A percentile compares a stretch with the other conserved stretches of the same genome.
phyloP scores from a whole-genome alignment of 2,329 filamentous ascomycete genomes.

The Hymenoscyphus fraxineus region DNA sequence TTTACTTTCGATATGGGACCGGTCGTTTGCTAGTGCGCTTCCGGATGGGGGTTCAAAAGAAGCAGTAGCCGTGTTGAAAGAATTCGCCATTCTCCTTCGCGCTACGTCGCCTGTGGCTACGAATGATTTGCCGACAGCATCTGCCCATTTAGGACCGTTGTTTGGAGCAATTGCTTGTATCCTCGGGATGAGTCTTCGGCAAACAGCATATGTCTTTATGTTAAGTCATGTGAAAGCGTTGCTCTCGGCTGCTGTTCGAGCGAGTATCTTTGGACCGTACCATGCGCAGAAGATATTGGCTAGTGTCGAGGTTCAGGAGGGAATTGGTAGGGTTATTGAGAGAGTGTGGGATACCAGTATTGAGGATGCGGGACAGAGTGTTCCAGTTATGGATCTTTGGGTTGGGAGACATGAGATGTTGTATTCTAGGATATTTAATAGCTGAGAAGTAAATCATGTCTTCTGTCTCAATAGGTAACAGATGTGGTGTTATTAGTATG shows the following conservation, averaged over 20 bases:
- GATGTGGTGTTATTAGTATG: not conserved
- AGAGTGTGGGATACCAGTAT: constrained; percentile 56
- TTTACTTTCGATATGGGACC: constrained; percentile 71
- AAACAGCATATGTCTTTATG: constrained; percentile 72
- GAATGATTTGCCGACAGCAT: constrained; percentile 41
- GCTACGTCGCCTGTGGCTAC: constrained; percentile 21
- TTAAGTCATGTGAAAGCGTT: constrained; percentile 74
- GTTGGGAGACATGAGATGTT: constrained; percentile 77
- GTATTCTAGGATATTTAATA: constrained; percentile 86
- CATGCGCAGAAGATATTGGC: constrained; percentile 73
- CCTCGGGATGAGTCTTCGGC: constrained; percentile 56
- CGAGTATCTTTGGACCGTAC: constrained; percentile 76
- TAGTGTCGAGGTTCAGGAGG: constrained; percentile 50
- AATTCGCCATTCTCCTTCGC: constrained; percentile 28
- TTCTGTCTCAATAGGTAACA: no score
- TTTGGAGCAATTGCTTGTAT: constrained; percentile 63
- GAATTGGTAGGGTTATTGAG: constrained; percentile 56
- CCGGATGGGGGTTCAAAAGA: constrained; percentile 27
- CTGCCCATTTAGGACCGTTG: constrained; percentile 67
- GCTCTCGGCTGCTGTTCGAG: constrained; percentile 71
- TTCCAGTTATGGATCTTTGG: constrained; percentile 79
- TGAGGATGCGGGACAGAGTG: constrained; percentile 68
- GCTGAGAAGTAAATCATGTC: constrained; percentile 40
- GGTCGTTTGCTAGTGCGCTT: constrained; percentile 52
- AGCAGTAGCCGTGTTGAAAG: constrained; percentile 25